Percentiles rank a stretch among this genome's conserved stretches.
phyloP scores from a whole-genome alignment of 1,139 yeast species.

The Petasospora fabianii region DNA sequence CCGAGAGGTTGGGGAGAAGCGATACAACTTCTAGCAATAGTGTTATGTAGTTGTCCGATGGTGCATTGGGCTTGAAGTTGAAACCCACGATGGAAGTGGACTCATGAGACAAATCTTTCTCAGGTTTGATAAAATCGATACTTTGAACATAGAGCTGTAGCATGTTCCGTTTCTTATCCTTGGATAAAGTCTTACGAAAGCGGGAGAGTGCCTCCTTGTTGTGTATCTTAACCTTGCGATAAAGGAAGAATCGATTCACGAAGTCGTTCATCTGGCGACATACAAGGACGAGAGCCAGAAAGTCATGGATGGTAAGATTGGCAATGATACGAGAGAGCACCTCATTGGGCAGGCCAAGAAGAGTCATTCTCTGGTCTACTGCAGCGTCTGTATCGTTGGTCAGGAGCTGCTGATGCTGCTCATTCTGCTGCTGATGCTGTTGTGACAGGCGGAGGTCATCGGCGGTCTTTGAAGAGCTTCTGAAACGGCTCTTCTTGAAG shows the following conservation, averaged over 20 bases:
- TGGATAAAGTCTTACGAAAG: slow-evolving; percentile 25
- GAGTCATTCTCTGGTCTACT: slow-evolving; percentile 12
- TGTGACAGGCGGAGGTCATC: not conserved
- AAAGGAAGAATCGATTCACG: slow-evolving; percentile 37
- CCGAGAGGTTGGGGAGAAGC: slow-evolving; percentile 32
- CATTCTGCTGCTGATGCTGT: too few relatives aligned
- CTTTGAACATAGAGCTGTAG: slow-evolving; percentile 22
- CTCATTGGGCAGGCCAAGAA: slow-evolving; percentile 38
- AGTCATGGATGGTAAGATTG: slow-evolving; percentile 26
- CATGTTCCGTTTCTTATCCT: slow-evolving; percentile 23
- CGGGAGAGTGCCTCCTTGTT: slow-evolving; percentile 12
- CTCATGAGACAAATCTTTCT: slow-evolving; percentile 26
- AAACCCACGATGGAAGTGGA: slow-evolving; percentile 23
- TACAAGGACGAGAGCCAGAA: slow-evolving; percentile 33
- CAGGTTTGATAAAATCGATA: slow-evolving; percentile 35
- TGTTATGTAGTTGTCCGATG: slow-evolving; percentile 31
- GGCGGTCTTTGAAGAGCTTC: too few relatives aligned
- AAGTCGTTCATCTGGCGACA: slow-evolving; percentile 38
- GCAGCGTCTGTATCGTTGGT: not conserved
- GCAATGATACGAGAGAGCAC: slow-evolving; percentile 36
- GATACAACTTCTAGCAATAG: slow-evolving; percentile 37
- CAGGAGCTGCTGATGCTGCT: too few relatives aligned
- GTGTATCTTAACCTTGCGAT: slow-evolving; percentile 32
- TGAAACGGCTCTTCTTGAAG: slow-evolving; percentile 3
- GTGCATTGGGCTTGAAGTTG: slow-evolving; percentile 5